A percentile compares a stretch with the other conserved stretches of the same genome.
Conservation (phyloP, 1,139 yeast species). For the Fermentozyma sake region DNA sequence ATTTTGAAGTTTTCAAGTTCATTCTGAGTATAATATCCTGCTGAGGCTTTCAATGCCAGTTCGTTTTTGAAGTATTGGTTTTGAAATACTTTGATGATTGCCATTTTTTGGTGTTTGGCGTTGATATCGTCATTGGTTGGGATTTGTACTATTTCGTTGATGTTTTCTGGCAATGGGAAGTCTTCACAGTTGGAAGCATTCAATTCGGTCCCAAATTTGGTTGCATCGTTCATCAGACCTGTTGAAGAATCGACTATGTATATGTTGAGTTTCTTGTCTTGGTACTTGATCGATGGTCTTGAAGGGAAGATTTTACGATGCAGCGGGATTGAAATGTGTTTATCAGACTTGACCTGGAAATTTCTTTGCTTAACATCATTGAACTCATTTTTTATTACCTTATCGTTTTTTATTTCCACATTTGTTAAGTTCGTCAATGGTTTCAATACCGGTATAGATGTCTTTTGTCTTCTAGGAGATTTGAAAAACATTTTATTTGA, state of each 20-base stretch:
- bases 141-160: conserved; percentile 59
- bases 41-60: conserved; percentile 1
- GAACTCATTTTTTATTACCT: conserved; percentile 9
- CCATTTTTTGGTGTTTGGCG: conserved; percentile 31
- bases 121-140: conserved; percentile 48
- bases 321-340: conserved; percentile 42
- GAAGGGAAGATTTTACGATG: conserved; percentile 24
- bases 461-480: conserved; percentile 14
- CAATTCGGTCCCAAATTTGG: conserved; percentile 71
- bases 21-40: conserved; percentile 29
- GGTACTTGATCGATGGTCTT: conserved; percentile 37
- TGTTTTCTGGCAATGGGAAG: conserved; percentile 57
- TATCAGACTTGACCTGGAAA: conserved; percentile 20
- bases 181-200: conserved; percentile 62
- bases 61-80: conserved; percentile 14
- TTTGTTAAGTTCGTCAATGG: conserved; percentile 23
- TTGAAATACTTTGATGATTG: conserved; percentile 48
- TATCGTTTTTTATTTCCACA: conserved; percentile 14
- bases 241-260: conserved; percentile 65
- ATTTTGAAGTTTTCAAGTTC: conserved; percentile 24
- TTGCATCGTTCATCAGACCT: conserved; percentile 65
- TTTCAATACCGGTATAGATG: conserved; percentile 27
- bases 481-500: conserved; percentile 20
- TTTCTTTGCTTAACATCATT: conserved; percentile 1
- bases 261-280: conserved; percentile 28